Evolutionary conservation across 2,329 filamentous ascomycete species (phyloP), one percentile per base, ranked within the genome.

Genomic region (Botryotinia calthae): DNA sequence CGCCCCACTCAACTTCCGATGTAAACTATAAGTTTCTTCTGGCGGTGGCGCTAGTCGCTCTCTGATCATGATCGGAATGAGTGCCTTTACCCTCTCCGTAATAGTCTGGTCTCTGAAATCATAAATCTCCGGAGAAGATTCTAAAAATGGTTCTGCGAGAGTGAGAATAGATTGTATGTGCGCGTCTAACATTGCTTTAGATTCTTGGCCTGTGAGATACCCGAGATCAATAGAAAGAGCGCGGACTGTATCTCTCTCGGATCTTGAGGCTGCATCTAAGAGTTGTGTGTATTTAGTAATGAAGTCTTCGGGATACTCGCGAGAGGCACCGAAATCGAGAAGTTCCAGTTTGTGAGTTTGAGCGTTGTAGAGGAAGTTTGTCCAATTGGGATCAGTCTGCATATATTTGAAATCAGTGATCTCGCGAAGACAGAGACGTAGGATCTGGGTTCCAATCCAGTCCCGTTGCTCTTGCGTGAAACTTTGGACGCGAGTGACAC

Each of bases 331-430:
- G 82, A 99, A 99, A 83, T 99, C 97, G 70, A 99, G 90, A 1
- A 99, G 88, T 82, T 97, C 95, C 22, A 99, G 90, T 79, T 90
- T 92, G 78, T 89, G 85, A 6, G 87, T 89, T 31, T 84, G 78
- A 1, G 89, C 85, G 78, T 98, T 96, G 86, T 94, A 99, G 31
- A 98, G 86, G 82, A 99, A 99, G 83, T 99, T 99, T 48, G 95
- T 98, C 96, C 96, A 99, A 85, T 99, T 99, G 58, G 96, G 96
- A 81, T 99, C 96, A 8, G 96, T 99, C 84, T 99, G 96, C 96
- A 99, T 99, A 84, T 97, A 98, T 74, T 87, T 90, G 88, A 98
- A 98, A 82, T 97, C 94, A 76, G 91, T 91, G 78, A 98, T 95
- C 83, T 98, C 96, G 73, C 95, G 91, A 56, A 98, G 87, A 81